Evolutionary conservation across 225 moss, liverwort and hornwort genomes (phyloP).

Genomic region (Sphagnum tenellum): DNA sequence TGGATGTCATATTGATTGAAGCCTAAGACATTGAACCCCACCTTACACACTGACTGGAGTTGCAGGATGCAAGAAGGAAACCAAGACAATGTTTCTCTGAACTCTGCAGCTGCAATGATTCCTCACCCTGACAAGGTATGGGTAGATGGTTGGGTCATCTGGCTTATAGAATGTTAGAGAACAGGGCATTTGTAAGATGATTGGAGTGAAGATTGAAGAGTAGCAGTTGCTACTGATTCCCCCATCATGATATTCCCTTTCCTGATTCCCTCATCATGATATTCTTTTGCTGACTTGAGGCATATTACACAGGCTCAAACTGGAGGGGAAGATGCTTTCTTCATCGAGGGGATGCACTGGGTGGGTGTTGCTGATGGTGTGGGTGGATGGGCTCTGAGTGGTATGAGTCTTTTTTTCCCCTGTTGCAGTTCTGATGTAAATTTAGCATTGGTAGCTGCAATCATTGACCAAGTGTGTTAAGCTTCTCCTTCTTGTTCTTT

Average conservation of each 20-base stretch:
- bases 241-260: no score
- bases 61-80: conserved; percentile 37
- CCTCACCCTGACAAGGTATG: conserved; percentile 90
- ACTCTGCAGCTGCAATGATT: conserved; percentile 93
- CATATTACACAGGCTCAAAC: conserved; percentile 36
- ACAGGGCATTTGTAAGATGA: no score
- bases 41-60: conserved; percentile 6
- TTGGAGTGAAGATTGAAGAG: no score
- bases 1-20: neutral
- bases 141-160: no score
- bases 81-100: conserved; percentile 26
- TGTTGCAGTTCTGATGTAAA: no score
- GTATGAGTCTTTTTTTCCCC: conserved; percentile 19
- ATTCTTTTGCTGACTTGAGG: no score
- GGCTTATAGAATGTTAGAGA: no score
- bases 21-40: neutral
- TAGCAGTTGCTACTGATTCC: no score
- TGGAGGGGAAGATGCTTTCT: conserved; percentile 98
- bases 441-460: no score
- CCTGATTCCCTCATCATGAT: no score
- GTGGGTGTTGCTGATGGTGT: conserved; percentile 98
- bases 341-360: conserved; percentile 84
- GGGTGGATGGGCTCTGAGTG: conserved; percentile 86
- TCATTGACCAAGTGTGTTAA: no score
- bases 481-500: no score